These are phyloP conservation scores for Metschnikowia reukaufii DNA, from an alignment of 805 yeast species.

Conservation along the genomic window DNA sequence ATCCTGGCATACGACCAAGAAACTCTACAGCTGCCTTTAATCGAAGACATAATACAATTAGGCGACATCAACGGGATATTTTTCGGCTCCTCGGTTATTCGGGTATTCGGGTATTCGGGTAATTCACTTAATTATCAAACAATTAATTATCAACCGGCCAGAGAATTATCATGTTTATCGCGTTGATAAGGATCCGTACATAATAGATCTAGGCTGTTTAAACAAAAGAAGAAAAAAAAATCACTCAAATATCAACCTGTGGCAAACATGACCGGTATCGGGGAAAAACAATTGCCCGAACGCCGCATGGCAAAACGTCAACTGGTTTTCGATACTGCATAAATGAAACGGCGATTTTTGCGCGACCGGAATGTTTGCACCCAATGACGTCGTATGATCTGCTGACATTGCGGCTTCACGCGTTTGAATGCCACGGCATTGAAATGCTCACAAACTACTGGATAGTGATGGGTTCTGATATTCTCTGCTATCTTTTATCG, in stretches of 20 bases:
- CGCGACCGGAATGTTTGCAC: slow-evolving; percentile 1
- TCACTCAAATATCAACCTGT: background rate
- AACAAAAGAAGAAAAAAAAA: background rate
- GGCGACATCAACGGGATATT: too few relatives aligned
- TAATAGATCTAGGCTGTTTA: too few relatives aligned
- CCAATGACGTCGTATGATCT: slow-evolving; percentile 2
- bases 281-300: background rate
- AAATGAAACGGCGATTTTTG: background rate
- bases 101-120: too few relatives aligned
- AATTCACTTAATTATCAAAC: too few relatives aligned
- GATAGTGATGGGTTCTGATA: background rate
- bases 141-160: too few relatives aligned
- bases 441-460: background rate
- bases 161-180: too few relatives aligned
- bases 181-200: too few relatives aligned
- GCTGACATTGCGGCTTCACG: background rate
- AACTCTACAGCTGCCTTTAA: too few relatives aligned
- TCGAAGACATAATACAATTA: too few relatives aligned
- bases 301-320: background rate
- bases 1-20: too few relatives aligned
- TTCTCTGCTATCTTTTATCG: background rate
- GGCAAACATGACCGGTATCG: background rate
- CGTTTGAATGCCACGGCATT: background rate
- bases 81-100: too few relatives aligned
- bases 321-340: background rate